Base-by-base conservation (phyloP, 1,284 basidiomycete genomes). In the Grifola frondosa region DNA sequence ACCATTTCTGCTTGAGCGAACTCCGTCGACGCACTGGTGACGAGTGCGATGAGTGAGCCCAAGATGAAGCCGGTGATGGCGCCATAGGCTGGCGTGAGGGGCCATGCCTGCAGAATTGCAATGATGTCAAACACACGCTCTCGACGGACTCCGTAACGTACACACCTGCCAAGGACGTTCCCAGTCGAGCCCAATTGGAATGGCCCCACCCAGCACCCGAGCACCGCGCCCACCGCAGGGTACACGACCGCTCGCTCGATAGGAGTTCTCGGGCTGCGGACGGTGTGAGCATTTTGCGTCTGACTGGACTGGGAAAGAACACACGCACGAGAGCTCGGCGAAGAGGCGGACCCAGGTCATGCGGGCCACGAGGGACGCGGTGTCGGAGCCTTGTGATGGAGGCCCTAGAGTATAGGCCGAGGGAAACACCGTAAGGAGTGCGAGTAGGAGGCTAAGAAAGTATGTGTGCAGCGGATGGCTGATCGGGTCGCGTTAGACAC, bases 141-240 rank as follows among this genome's bases (percentile, higher is more conserved):
- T n/a, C n/a, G n/a, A n/a, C n/a, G n/a, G n/a, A n/a, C n/a, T n/a
- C n/a, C n/a, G n/a, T n/a, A 15, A 28, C 25, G 25, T 36, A 63
- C 78, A 44, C 42, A 90, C 91, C 84, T 97, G 94, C 93, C 93
- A 97, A 9, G 92, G 90, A 37, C 91, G 75, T 61, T 94, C 93
- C 94, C 94, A 97, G 65, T 97, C 94, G 7, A 97, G 79, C 0
- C 91, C 86, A 41, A 93, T 82, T 1, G 90, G 88, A 30, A 93
- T 73, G 3, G 78, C 81, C 91, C 91, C 6, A 78, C 33, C 92
- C 91, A 96, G 29, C 78, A 75, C 6, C 92, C 92, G 11, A 84
- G 19, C 16, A 86, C 53, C 2, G 88, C 70, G n/a, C 90, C 90
- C 15, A 85, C 56, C 4, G 78, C 74, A 9, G 94, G 89, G 55